These are phyloP conservation scores for Globisporangium heterothallicum DNA, from an alignment of 352 stramenopile genomes.

Conservation along the genomic window DNA sequence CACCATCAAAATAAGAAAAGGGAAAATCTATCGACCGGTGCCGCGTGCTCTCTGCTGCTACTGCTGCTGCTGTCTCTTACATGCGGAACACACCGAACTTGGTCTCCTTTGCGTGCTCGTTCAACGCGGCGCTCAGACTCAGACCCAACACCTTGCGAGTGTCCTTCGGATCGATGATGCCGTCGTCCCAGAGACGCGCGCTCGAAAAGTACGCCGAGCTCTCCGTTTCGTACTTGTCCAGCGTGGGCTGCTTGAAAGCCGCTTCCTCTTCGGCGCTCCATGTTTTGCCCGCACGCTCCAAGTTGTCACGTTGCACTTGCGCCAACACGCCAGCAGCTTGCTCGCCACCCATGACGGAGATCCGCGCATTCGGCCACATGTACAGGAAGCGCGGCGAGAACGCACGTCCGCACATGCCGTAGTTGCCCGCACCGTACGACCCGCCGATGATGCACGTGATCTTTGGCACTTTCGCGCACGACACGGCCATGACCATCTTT, in stretches of 20 bases:
- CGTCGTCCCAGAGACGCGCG: constrained; percentile 97
- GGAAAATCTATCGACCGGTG: neutral
- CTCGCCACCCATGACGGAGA: constrained; percentile 97
- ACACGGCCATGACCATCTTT: constrained; percentile 95
- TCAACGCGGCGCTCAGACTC: constrained; percentile 67
- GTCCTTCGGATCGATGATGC: constrained; percentile 96
- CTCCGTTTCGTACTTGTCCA: constrained; percentile 95
- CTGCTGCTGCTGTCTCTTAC: constrained; percentile 64
- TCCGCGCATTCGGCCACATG: constrained; percentile 97
- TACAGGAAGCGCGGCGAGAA: constrained; percentile 96
- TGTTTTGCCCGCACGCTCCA: constrained; percentile 51
- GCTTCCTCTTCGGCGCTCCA: constrained; percentile 82
- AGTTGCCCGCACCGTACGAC: constrained; percentile 95
- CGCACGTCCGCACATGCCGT: constrained; percentile 97
- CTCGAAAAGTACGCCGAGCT: constrained; percentile 94
- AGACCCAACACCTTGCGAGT: constrained; percentile 86
- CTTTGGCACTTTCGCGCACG: constrained; percentile 94
- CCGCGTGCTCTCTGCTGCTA: too few relatives aligned
- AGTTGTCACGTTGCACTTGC: constrained; percentile 92
- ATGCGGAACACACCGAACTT: constrained; percentile 97
- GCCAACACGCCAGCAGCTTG: constrained; percentile 95
- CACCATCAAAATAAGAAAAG: neutral
- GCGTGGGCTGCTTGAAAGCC: constrained; percentile 93
- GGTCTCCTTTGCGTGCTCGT: constrained; percentile 72
- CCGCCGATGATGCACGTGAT: constrained; percentile 97